Conservation (phyloP, 1,139 yeast species). For the Insectozyma bohioensis region DNA sequence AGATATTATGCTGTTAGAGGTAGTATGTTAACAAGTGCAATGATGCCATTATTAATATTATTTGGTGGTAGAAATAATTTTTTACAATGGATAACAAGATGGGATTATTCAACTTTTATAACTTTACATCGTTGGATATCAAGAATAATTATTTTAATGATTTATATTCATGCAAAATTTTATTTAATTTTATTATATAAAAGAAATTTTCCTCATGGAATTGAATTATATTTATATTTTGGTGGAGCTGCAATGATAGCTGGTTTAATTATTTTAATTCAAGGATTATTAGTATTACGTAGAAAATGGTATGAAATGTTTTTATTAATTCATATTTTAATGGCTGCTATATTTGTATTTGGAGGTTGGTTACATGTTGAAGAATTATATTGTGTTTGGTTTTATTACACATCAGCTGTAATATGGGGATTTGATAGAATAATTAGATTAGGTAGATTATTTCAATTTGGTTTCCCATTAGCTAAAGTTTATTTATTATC, state of each 20-base stretch:
- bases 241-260: slow-evolving; percentile 33
- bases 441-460: slow-evolving; percentile 34
- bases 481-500: slow-evolving; percentile 50
- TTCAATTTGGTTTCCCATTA: slow-evolving; percentile 41
- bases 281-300: slow-evolving; percentile 41
- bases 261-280: slow-evolving; percentile 38
- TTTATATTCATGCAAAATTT: slow-evolving; percentile 38
- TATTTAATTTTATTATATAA: slow-evolving; percentile 22
- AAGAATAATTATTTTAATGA: slow-evolving; percentile 41
- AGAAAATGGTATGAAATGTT: slow-evolving; percentile 46
- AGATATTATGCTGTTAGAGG: slow-evolving; percentile 54
- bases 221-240: slow-evolving; percentile 23
- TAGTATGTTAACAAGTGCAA: slow-evolving; percentile 54
- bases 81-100: slow-evolving; percentile 54
- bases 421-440: slow-evolving; percentile 48
- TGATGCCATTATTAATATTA: slow-evolving; percentile 51
- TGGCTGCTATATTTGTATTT: slow-evolving; percentile 41
- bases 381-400: slow-evolving; percentile 40
- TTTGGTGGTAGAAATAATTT: slow-evolving; percentile 67
- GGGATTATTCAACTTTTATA: slow-evolving; percentile 60
- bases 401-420: slow-evolving; percentile 38
- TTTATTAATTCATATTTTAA: slow-evolving; percentile 38
- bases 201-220: slow-evolving; percentile 16
- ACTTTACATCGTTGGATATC: slow-evolving; percentile 63
- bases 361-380: slow-evolving; percentile 47